Evolutionary conservation across 352 stramenopile species (phyloP).

Genomic region (Halophytophthora polymorphica): DNA sequence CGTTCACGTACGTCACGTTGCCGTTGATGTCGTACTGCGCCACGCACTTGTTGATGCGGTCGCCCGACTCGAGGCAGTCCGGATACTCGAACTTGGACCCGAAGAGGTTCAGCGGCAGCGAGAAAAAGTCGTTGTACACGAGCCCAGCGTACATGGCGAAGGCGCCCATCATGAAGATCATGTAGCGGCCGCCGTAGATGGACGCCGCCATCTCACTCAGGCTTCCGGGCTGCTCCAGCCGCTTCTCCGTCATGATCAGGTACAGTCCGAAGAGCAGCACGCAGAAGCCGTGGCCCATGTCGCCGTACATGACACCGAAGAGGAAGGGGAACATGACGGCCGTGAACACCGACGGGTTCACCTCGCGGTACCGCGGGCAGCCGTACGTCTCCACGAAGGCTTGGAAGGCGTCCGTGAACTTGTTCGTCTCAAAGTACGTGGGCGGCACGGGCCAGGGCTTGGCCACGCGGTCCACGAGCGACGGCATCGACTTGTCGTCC

Average conservation of each 20-base stretch:
- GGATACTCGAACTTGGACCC: conserved; percentile 92
- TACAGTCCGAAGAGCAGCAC: conserved; percentile 94
- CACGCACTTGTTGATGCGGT: conserved; percentile 55
- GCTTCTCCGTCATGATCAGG: conserved; percentile 93
- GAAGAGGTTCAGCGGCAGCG: conserved; percentile 96
- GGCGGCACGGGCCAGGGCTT: conserved; percentile 96
- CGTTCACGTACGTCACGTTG: conserved; percentile 68
- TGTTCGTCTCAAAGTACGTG: conserved; percentile 99
- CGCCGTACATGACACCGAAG: conserved; percentile 99
- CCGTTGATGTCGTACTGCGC: conserved; percentile 76
- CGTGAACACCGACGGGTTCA: conserved; percentile 98
- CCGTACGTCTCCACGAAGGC: conserved; percentile 99
- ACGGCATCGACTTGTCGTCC: conserved; percentile 94
- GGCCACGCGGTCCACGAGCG: conserved; percentile 90
- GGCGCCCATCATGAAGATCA: conserved; percentile 98
- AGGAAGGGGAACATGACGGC: conserved; percentile 99
- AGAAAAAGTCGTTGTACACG: conserved; percentile 99
- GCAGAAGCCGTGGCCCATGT: conserved; percentile 97
- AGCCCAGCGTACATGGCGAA: conserved; percentile 98
- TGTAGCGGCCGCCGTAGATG: conserved; percentile 95
- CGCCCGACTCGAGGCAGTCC: conserved; percentile 61
- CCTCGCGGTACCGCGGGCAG: conserved; percentile 97
- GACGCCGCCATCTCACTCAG: conserved; percentile 91
- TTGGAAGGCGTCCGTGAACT: conserved; percentile 98
- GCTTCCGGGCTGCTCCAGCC: conserved; percentile 61